Evolutionary conservation across 108 stramenopile genomes (phyloP).

Genomic region (Skeletonema marinoi): DNA sequence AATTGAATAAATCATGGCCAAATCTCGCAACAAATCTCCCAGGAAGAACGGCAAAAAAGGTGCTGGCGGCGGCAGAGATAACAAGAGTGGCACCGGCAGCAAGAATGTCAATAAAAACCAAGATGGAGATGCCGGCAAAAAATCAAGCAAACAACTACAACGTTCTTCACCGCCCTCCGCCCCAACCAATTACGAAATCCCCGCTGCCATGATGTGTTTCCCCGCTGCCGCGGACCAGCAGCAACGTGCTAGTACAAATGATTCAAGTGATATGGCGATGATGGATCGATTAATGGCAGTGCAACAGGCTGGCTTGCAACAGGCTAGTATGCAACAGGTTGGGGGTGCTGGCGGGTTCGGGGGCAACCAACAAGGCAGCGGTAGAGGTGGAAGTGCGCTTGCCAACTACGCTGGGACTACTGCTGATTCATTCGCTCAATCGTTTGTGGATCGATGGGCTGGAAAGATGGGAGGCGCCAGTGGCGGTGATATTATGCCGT

Average conservation of each 20-base stretch:
- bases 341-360: neutral
- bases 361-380: neutral
- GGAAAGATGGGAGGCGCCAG: slow-evolving; percentile 1
- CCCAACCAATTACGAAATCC: no score
- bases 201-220: neutral
- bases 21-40: neutral
- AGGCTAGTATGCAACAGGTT: no score
- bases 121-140: neutral
- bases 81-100: neutral
- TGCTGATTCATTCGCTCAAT: slow-evolving; percentile 42
- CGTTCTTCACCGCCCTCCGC: no score
- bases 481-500: neutral
- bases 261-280: neutral
- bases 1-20: no score
- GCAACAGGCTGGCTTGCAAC: neutral
- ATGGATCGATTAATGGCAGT: neutral
- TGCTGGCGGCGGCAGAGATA: neutral
- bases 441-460: slow-evolving; percentile 48
- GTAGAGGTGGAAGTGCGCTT: slow-evolving; percentile 5
- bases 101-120: neutral
- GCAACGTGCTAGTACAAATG: neutral
- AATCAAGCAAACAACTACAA: neutral
- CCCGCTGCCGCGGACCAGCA: neutral
- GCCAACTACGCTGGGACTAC: slow-evolving; percentile 33
- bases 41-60: neutral